Evolutionary conservation across 2,329 filamentous ascomycete genomes (phyloP), one percentile per base, ranked within the genome.

Genomic region (Aspergillus carbonarius): DNA sequence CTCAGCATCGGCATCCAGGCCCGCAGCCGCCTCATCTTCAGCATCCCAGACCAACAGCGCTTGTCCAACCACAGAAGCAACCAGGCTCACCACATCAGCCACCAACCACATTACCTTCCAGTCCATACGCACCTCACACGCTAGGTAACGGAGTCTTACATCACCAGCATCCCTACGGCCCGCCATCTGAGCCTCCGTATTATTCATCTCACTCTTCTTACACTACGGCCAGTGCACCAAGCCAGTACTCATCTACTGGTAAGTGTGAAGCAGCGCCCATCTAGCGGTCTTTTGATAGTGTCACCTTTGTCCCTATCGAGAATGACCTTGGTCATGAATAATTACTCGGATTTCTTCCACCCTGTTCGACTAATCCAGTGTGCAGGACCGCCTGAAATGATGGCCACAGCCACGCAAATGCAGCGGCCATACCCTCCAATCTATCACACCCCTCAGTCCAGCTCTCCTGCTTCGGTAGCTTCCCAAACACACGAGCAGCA

Each of bases 401-500:
- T 89, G 87, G 85, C 86, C 63, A 81, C 78, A 62, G 72, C 85
- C 66, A 82, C 85, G 67, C 85, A 85, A 65, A 87, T 88, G 83
- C 86, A 85, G 73, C 82, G 86, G 68, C 84, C 81, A 48, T 96
- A 96, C 74, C 93, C 93, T 67, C 91, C 92, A 60, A 96, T 96
- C 73, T 97, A 97, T 74, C 91, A 97, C 76, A 96, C 93, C 17
- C 92, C 93, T 56, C 93, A 97, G 79, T 96, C 93, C 57, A 96
- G 93, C 77, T 96, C 93, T 56, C 93, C 93, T 50, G 91, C 92
- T 39, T 96, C 93, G 52, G 93, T 97, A 68, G 90, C 93, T 63
- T 97, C 93, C 34, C 91, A 92, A 58, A 85, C 87, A 57, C 92
- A 96, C 77, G 93, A 98, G 72, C 91, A 93, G 71, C 91, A 96